Evolutionary conservation across 441 rosid genomes (phyloP).

Genomic region (Brassica hybrid): DNA sequence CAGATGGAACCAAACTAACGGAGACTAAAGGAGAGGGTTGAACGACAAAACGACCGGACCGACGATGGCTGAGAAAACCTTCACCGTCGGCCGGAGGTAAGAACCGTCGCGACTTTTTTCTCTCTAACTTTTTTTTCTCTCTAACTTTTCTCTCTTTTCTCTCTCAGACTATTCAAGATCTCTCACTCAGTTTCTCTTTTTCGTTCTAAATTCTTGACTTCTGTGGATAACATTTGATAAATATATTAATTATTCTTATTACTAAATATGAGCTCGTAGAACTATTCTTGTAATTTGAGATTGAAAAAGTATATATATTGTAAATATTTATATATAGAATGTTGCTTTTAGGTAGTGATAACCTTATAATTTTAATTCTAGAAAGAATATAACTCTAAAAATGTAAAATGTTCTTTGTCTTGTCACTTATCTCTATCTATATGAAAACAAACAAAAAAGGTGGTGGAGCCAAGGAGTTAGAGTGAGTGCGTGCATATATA

Average conservation of each 20-base stretch:
- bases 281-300: conserved; percentile 22
- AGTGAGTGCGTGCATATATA: conserved; percentile 42
- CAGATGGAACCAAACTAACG: no score
- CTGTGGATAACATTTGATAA: not conserved
- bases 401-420: conserved; percentile 36
- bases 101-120: no score
- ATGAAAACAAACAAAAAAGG: conserved; percentile 23
- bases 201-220: not conserved
- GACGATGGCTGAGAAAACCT: no score
- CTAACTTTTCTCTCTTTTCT: no score
- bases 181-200: not conserved
- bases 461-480: conserved; percentile 39
- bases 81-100: no score
- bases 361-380: conserved; percentile 33
- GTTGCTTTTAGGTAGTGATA: conserved; percentile 29
- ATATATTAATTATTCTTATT: conserved; percentile 19
- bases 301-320: not conserved
- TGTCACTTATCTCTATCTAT: conserved; percentile 40
- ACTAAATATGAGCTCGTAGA: conserved; percentile 13
- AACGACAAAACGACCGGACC: no score
- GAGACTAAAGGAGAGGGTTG: no score
- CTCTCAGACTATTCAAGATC: no score
- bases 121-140: no score
- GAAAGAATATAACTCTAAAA: conserved; percentile 28
- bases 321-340: not conserved